Conservation (phyloP, 1,284 basidiomycete genomes). For the Sporisorium exsertum region DNA sequence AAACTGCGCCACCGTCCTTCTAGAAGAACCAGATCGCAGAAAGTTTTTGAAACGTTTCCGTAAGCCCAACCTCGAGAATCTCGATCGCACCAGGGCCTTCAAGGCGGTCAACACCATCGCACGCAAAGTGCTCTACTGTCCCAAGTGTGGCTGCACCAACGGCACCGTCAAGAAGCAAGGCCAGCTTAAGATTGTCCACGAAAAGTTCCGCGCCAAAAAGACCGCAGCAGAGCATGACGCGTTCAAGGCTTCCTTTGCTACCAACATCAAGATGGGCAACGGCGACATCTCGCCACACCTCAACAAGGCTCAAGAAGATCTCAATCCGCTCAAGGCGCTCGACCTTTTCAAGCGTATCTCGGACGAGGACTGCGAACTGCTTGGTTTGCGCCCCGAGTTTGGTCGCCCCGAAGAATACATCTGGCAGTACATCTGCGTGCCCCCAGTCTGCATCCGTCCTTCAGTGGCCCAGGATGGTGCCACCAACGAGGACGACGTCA, state of each 20-base stretch:
- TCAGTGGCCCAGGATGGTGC: slow-evolving; percentile 90
- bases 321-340: slow-evolving; percentile 93
- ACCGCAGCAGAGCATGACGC: slow-evolving; percentile 87
- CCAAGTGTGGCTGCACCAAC: slow-evolving; percentile 91
- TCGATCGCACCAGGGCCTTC: slow-evolving; percentile 85
- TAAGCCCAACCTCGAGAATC: slow-evolving; percentile 88
- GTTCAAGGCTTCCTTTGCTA: slow-evolving; percentile 86
- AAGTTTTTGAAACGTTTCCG: slow-evolving; percentile 89
- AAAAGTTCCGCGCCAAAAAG: slow-evolving; percentile 96
- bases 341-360: slow-evolving; percentile 94
- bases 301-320: slow-evolving; percentile 90
- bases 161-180: slow-evolving; percentile 97
- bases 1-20: slow-evolving; percentile 94
- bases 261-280: slow-evolving; percentile 82
- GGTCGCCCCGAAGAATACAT: slow-evolving; percentile 97
- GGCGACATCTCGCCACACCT: slow-evolving; percentile 87
- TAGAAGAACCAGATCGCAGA: slow-evolving; percentile 88
- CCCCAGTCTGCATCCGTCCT: slow-evolving; percentile 95
- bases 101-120: slow-evolving; percentile 91
- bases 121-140: slow-evolving; percentile 91
- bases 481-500: slow-evolving; percentile 94
- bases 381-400: slow-evolving; percentile 88
- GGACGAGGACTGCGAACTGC: slow-evolving; percentile 92
- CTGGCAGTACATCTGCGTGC: slow-evolving; percentile 99
- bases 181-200: slow-evolving; percentile 94